Conservation (phyloP, 106 monocot species). For the Cymbidium sinense region DNA sequence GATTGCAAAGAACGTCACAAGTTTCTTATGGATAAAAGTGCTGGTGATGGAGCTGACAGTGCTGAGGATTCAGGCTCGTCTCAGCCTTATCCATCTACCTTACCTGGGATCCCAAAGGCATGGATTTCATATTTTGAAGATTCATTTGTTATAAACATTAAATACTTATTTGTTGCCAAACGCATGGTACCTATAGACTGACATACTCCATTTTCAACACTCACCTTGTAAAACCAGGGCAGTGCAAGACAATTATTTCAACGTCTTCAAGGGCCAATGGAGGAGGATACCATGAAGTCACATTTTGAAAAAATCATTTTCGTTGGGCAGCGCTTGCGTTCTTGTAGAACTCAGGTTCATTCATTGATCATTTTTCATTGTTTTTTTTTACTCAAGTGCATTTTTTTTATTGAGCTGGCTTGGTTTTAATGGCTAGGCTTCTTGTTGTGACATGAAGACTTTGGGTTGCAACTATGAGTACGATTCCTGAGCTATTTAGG, state of each 20-base stretch:
- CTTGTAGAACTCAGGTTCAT: constrained; percentile 45
- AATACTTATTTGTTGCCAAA: background rate
- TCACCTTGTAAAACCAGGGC: constrained; percentile 47
- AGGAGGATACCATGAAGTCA: constrained; percentile 81
- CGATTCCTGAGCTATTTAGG: background rate
- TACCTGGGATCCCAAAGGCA: constrained; percentile 98
- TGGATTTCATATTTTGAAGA: constrained; percentile 5
- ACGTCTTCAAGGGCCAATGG: constrained; percentile 89
- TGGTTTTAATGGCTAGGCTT: background rate
- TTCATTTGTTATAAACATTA: background rate
- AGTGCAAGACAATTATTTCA: constrained; percentile 90
- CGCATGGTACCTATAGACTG: background rate
- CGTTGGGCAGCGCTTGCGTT: constrained; percentile 56
- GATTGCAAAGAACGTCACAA: constrained; percentile 97
- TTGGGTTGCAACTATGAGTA: background rate
- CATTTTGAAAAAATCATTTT: constrained; percentile 93
- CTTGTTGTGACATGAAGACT: background rate
- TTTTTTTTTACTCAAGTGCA: too few relatives aligned
- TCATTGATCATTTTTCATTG: background rate
- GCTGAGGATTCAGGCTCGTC: constrained; percentile 99
- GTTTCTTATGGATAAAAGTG: constrained; percentile 70
- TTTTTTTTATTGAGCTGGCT: background rate
- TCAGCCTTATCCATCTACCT: constrained; percentile 78
- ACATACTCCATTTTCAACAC: background rate
- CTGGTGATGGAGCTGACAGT: constrained; percentile 95